Evolutionary conservation across 148 eudicot species (phyloP).

Genomic region (Fallopia convolvulus): DNA sequence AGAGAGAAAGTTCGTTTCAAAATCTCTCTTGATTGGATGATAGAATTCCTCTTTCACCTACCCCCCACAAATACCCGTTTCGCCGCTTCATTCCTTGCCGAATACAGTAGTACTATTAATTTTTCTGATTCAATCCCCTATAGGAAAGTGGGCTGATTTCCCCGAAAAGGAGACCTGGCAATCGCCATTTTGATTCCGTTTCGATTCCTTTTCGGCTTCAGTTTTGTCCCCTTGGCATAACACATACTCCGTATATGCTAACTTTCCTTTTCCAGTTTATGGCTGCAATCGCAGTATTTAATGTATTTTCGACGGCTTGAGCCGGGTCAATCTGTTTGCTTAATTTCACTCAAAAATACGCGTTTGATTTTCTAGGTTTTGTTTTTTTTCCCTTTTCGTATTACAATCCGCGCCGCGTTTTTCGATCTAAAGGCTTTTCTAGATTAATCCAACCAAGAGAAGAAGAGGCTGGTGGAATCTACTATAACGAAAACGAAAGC

Average conservation of each 20-base stretch:
- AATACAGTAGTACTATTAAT: too few relatives aligned
- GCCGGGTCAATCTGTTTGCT: neutral
- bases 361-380: neutral
- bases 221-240: neutral
- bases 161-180: neutral
- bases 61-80: neutral
- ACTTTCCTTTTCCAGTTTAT: neutral
- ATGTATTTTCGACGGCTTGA: neutral
- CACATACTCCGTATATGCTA: neutral
- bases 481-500: neutral
- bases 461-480: neutral
- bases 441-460: neutral
- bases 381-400: neutral
- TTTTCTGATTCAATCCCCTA: neutral
- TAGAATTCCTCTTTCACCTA: neutral
- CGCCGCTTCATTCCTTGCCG: neutral
- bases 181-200: neutral
- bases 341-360: neutral
- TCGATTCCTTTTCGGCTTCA: neutral
- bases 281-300: conserved; percentile 3
- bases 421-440: neutral
- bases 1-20: neutral
- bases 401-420: neutral
- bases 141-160: neutral
- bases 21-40: neutral